phyloP scores from a whole-genome alignment of 225 moss, liverwort and hornwort species.

The Bryum argenteum region DNA sequence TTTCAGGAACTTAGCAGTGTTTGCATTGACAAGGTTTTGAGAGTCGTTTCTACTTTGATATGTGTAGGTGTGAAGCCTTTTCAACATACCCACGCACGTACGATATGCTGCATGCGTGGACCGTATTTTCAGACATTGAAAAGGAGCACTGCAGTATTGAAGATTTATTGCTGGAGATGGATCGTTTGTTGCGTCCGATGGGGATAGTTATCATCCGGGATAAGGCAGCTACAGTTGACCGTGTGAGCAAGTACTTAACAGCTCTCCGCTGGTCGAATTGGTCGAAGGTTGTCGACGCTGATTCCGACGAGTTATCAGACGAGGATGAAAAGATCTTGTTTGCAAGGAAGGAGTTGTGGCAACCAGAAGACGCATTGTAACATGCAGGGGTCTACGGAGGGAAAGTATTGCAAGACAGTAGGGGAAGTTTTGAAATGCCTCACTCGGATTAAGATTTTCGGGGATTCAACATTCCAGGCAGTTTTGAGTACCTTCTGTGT shows the following conservation, averaged over 20 bases:
- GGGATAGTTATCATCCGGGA: slow-evolving; percentile 88
- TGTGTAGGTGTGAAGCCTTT: slow-evolving; percentile 93
- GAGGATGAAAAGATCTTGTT: slow-evolving; percentile 86
- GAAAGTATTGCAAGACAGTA: slow-evolving; percentile 28
- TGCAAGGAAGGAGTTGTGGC: slow-evolving; percentile 86
- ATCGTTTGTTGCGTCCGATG: slow-evolving; percentile 82
- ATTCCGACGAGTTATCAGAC: slow-evolving; percentile 57
- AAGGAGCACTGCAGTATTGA: slow-evolving; percentile 74
- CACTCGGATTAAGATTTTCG: slow-evolving; percentile 25
- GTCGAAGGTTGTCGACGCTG: slow-evolving; percentile 60
- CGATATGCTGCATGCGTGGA: slow-evolving; percentile 90
- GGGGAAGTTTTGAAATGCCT: slow-evolving; percentile 24
- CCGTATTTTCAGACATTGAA: slow-evolving; percentile 82
- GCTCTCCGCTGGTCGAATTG: slow-evolving; percentile 87
- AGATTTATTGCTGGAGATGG: slow-evolving; percentile 94
- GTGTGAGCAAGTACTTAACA: slow-evolving; percentile 67
- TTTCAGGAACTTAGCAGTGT: neutral
- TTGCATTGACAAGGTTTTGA: neutral
- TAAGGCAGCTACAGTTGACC: slow-evolving; percentile 66
- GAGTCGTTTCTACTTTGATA: neutral
- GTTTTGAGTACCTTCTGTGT: slow-evolving; percentile 26
- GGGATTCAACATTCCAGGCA: slow-evolving; percentile 22
- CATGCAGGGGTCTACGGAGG: slow-evolving; percentile 13
- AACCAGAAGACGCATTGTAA: slow-evolving; percentile 75
- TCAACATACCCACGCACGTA: slow-evolving; percentile 99